Percentiles rank a stretch among this genome's conserved stretches.
Evolutionary conservation across 2,329 filamentous ascomycete genomes (phyloP).

Genomic region (Chaetomiaceae sp.): DNA sequence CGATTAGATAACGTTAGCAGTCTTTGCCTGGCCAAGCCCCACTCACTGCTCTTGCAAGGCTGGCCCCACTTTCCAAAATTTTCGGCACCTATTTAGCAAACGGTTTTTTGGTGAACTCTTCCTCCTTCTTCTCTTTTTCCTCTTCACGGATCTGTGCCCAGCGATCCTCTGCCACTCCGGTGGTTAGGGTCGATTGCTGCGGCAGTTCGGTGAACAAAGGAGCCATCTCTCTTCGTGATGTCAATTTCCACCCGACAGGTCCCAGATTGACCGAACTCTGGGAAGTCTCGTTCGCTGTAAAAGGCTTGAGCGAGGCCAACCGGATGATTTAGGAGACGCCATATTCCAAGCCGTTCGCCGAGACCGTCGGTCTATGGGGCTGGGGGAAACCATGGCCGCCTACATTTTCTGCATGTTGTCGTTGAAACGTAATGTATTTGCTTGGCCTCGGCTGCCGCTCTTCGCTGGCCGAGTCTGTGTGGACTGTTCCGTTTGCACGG

Average conservation of each 20-base stretch:
- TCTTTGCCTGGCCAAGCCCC: too few relatives aligned
- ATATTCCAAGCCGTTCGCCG: conserved; percentile 90
- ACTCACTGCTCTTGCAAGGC: conserved; percentile 5
- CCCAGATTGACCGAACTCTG: conserved; percentile 68
- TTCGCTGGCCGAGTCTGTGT: too few relatives aligned
- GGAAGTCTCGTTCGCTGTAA: conserved; percentile 63
- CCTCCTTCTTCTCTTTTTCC: conserved; percentile 34
- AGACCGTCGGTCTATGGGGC: conserved; percentile 88
- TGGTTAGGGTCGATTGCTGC: conserved; percentile 70
- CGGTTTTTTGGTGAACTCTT: conserved; percentile 8
- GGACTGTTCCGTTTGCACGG: too few relatives aligned
- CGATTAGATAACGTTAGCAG: conserved; percentile 25
- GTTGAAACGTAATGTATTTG: too few relatives aligned
- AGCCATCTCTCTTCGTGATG: conserved; percentile 73
- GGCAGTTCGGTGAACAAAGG: conserved; percentile 82
- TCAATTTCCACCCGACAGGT: conserved; percentile 95
- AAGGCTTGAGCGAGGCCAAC: conserved; percentile 66
- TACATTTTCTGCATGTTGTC: conserved; percentile 49
- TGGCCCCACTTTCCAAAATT: conserved; percentile 32
- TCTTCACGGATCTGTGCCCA: conserved; percentile 79
- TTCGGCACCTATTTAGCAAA: conserved; percentile 22
- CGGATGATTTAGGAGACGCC: conserved; percentile 55
- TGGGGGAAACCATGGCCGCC: conserved; percentile 83
- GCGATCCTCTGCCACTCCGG: conserved; percentile 60
- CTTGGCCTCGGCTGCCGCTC: too few relatives aligned